Conservation (phyloP, 164 flowering plant species). For the Umbellularia californica region DNA sequence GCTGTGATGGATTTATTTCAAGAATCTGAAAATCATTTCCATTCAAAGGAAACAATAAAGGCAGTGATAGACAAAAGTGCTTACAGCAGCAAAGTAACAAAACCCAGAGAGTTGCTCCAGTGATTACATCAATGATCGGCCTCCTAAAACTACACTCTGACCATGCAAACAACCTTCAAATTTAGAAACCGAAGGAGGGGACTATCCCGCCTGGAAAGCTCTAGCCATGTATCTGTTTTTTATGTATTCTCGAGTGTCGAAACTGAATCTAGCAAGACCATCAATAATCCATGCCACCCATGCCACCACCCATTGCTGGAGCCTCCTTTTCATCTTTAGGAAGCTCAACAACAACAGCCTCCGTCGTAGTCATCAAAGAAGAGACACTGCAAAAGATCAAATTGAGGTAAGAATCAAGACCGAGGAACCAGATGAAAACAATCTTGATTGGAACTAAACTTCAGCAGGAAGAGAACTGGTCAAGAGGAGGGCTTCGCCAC, state of each 20-base stretch:
- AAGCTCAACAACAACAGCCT: slow-evolving; percentile 75
- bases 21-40: too few species aligned
- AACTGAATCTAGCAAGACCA: not conserved
- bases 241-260: not conserved
- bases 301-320: slow-evolving; percentile 52
- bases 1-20: too few species aligned
- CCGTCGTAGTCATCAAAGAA: slow-evolving; percentile 79
- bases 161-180: not conserved
- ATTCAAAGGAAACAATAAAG: not conserved
- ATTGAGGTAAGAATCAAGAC: not conserved
- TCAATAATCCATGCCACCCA: slow-evolving; percentile 64
- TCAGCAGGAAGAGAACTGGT: not conserved
- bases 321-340: slow-evolving; percentile 77
- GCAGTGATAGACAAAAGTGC: not conserved
- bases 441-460: too few species aligned
- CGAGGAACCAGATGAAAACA: not conserved
- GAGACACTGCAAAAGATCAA: slow-evolving; percentile 54
- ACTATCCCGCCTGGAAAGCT: not conserved
- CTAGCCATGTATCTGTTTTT: not conserved
- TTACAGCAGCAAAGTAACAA: not conserved
- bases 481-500: not conserved
- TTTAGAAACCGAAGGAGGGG: not conserved
- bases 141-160: not conserved
- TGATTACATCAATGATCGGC: not conserved
- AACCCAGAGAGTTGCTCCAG: not conserved